Percentiles rank a stretch among this genome's conserved stretches.
Conservation (phyloP, 2,329 filamentous ascomycete species). For the Fonsecaea nubica region DNA sequence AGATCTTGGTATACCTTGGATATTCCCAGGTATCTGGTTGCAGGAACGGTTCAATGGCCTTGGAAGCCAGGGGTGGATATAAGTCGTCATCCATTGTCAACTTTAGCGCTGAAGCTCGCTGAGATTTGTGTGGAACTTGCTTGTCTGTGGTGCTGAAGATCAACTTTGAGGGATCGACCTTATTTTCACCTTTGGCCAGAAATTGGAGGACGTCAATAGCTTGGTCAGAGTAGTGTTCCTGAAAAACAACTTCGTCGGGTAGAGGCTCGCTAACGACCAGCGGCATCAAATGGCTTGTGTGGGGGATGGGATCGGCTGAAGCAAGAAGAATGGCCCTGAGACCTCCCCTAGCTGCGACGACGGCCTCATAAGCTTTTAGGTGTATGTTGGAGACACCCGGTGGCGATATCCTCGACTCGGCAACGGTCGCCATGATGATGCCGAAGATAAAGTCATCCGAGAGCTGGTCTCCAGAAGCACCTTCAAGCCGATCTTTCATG, state of each 20-base stretch:
- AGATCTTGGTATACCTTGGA: neutral
- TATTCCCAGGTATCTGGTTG: neutral
- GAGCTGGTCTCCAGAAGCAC: neutral
- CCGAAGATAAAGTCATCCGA: slow-evolving; percentile 1
- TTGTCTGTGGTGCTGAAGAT: neutral
- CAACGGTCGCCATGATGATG: neutral
- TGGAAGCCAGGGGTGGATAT: neutral
- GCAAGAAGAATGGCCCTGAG: neutral
- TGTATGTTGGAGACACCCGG: neutral
- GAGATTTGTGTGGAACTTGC: neutral
- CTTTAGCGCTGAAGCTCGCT: neutral
- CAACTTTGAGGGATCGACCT: neutral
- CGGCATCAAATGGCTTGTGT: slow-evolving; percentile 20
- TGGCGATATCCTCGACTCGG: neutral
- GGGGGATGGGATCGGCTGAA: neutral
- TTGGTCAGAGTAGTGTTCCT: neutral
- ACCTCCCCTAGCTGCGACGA: neutral
- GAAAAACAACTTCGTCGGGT: neutral
- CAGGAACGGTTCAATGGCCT: neutral
- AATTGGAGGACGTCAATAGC: slow-evolving; percentile 1
- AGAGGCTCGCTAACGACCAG: neutral
- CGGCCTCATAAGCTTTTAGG: neutral
- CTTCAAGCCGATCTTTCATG: neutral
- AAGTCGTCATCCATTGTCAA: neutral
- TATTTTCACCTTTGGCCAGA: neutral